Conservation (phyloP, 352 stramenopile genomes). For the Phytophthora cactorum region DNA sequence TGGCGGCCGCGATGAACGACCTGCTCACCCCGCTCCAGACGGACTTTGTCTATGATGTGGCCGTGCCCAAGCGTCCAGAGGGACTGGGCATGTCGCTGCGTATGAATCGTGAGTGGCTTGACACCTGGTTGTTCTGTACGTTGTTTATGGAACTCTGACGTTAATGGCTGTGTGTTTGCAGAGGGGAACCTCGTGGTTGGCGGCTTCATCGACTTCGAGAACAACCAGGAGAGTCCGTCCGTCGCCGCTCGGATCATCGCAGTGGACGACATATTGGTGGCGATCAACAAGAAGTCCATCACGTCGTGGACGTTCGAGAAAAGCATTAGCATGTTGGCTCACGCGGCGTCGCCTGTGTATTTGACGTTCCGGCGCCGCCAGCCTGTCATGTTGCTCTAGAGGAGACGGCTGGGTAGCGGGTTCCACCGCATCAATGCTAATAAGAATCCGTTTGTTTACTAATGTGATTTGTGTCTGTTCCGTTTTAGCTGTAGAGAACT, state of each 20-base stretch:
- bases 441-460: conserved; percentile 25
- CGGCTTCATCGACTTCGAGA: conserved; percentile 85
- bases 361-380: conserved; percentile 79
- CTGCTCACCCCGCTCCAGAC: conserved; percentile 79
- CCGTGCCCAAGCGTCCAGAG: conserved; percentile 78
- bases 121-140: no score
- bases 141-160: conserved; percentile 9
- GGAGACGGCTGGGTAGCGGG: background rate
- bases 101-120: conserved; percentile 74
- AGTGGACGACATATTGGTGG: conserved; percentile 77
- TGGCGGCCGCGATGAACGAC: conserved; percentile 86
- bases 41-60: conserved; percentile 86
- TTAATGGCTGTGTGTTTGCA: conserved; percentile 26
- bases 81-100: conserved; percentile 86
- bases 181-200: conserved; percentile 81
- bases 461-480: conserved; percentile 4
- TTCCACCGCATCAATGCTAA: conserved; percentile 6
- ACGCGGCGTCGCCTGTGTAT: conserved; percentile 83
- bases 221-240: conserved; percentile 81
- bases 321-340: conserved; percentile 84
- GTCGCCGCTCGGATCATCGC: conserved; percentile 81
- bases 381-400: conserved; percentile 69
- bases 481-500: background rate
- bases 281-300: conserved; percentile 91
- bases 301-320: conserved; percentile 87